Evolutionary conservation across 192 early-diverging fungal species (phyloP).

Genomic region (Chytriomyces hyalinus): DNA sequence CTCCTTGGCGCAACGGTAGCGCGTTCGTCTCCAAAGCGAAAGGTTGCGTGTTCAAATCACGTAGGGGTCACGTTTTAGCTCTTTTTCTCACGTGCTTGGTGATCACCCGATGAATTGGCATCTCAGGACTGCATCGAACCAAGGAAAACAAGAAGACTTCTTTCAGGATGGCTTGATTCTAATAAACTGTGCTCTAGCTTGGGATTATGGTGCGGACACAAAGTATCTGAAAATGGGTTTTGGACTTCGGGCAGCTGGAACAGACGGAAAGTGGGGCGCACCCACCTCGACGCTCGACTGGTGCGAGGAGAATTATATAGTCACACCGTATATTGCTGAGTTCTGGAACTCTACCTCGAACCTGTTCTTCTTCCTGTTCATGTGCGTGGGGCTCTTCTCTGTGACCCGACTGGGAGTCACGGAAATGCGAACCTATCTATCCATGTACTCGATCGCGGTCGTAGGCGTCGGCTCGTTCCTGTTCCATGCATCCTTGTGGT

Average conservation of each 20-base stretch:
- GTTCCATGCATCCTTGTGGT: conserved; percentile 80
- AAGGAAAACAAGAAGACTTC: too few species aligned
- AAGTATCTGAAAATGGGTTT: conserved; percentile 29
- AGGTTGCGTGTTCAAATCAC: too few species aligned
- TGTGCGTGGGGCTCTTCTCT: conserved; percentile 6
- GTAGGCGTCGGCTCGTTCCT: conserved; percentile 77
- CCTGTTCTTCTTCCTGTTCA: conserved; percentile 38
- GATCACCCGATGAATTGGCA: too few species aligned
- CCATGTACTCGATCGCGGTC: conserved; percentile 32
- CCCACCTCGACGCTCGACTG: conserved; percentile 23
- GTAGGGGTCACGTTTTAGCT: too few species aligned
- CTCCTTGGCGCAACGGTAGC: too few species aligned
- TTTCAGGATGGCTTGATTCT: too few species aligned
- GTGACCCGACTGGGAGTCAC: conserved; percentile 1
- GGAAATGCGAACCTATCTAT: conserved; percentile 21
- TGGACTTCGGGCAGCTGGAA: conserved; percentile 34
- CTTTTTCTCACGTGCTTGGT: too few species aligned
- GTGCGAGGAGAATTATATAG: conserved; percentile 72
- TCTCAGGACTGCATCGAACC: too few species aligned
- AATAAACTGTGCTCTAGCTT: too few species aligned
- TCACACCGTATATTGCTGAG: conserved; percentile 76
- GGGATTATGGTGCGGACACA: too few species aligned
- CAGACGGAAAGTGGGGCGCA: conserved; percentile 29
- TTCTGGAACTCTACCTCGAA: conserved; percentile 80
- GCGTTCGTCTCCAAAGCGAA: too few species aligned